Evolutionary conservation across 2,329 filamentous ascomycete species (phyloP).

Genomic region (Beauveria medogensis): DNA sequence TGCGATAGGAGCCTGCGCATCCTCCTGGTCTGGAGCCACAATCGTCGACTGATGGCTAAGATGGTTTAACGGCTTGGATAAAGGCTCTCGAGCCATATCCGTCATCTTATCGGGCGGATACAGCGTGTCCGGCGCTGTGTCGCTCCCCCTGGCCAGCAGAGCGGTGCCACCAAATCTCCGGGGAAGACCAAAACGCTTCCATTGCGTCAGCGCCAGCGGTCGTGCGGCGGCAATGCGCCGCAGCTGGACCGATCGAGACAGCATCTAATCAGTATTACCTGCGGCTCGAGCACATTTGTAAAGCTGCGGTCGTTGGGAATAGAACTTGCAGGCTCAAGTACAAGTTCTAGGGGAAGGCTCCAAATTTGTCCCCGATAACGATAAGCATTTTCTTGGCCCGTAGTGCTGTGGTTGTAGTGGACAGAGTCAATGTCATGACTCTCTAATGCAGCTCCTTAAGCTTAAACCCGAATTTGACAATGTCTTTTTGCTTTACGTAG

Average conservation of each 20-base stretch:
- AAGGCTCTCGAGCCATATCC: constrained; percentile 16
- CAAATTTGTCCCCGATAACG: constrained; percentile 10
- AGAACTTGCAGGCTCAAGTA: not conserved
- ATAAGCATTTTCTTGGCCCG: not conserved
- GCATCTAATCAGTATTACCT: not conserved
- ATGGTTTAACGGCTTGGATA: not conserved
- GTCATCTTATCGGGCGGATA: constrained; percentile 19
- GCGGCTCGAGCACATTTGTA: not conserved
- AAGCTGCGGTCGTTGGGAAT: not conserved
- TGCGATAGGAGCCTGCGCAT: not conserved
- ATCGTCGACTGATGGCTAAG: not conserved
- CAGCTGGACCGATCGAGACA: constrained; percentile 2
- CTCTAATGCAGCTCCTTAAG: not conserved
- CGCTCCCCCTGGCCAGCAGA: not conserved
- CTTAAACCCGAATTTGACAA: not conserved
- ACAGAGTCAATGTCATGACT: not conserved
- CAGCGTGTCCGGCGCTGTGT: not conserved
- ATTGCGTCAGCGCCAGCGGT: not conserved
- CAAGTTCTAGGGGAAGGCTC: not conserved
- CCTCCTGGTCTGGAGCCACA: not conserved
- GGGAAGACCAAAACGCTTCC: not conserved
- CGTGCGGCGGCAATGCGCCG: not conserved
- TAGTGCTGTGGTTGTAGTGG: not conserved
- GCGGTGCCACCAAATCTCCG: not conserved
- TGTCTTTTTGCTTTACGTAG: not conserved